A percentile compares a stretch with the other conserved stretches of the same genome.
phyloP scores from a whole-genome alignment of 345 rosid genomes.

The Gossypioides kirkii region DNA sequence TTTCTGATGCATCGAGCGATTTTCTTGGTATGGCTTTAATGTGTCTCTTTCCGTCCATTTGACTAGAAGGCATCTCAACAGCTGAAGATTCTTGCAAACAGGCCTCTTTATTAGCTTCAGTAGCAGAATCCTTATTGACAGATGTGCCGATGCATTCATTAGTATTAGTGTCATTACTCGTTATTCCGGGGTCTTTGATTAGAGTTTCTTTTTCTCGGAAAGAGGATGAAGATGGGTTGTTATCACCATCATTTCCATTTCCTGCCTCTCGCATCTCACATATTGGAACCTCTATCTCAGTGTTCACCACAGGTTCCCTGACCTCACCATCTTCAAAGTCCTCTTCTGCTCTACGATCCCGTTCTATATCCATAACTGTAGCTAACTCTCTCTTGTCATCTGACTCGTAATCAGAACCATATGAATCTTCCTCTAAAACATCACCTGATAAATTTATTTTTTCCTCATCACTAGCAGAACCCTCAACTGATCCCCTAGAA shows the following conservation, averaged over 20 bases:
- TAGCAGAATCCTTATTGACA: constrained; percentile 19
- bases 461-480: constrained; percentile 47
- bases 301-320: constrained; percentile 32
- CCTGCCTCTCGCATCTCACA: constrained; percentile 21
- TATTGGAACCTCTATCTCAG: constrained; percentile 20
- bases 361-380: constrained; percentile 34
- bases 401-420: constrained; percentile 47
- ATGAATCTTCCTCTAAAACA: constrained; percentile 39
- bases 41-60: constrained; percentile 19
- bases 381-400: constrained; percentile 34
- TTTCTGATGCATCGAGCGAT: constrained; percentile 24
- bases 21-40: constrained; percentile 18
- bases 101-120: constrained; percentile 19
- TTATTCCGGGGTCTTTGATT: constrained; percentile 27
- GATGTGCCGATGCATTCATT: constrained; percentile 19
- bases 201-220: constrained; percentile 25
- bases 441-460: constrained; percentile 50
- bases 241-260: constrained; percentile 12
- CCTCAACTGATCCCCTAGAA: constrained; percentile 36
- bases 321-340: constrained; percentile 63
- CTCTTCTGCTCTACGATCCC: constrained; percentile 33
- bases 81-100: constrained; percentile 27
- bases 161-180: constrained; percentile 13
- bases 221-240: constrained; percentile 23
- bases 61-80: constrained; percentile 26